Evolutionary conservation across 768 basidiomycete species (phyloP).

Genomic region (Lactarius vividus): DNA sequence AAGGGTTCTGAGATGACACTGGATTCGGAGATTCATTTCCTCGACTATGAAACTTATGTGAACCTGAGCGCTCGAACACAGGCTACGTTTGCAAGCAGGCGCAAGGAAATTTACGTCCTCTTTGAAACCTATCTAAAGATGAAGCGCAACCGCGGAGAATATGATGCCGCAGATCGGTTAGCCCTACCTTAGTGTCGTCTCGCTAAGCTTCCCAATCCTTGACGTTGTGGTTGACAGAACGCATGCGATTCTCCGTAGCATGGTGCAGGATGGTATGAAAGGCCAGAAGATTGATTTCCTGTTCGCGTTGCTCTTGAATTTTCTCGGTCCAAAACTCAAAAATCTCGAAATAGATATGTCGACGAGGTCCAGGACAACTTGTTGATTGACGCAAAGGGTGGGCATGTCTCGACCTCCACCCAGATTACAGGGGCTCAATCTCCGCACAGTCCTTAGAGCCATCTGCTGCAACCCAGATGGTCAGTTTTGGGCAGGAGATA

Average conservation of each 20-base stretch:
- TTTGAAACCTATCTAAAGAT: conserved; percentile 51
- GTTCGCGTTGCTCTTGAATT: not conserved
- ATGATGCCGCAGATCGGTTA: conserved; percentile 64
- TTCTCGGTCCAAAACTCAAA: not conserved
- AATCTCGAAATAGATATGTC: conserved; percentile 49
- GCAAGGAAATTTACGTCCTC: conserved; percentile 48
- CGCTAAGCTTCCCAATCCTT: not conserved
- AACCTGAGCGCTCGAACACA: conserved; percentile 51
- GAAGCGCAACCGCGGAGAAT: conserved; percentile 44
- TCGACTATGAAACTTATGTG: conserved; percentile 20
- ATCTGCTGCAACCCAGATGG: conserved; percentile 63
- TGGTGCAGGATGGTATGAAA: conserved; percentile 12
- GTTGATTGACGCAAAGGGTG: conserved; percentile 60
- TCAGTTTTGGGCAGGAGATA: conserved; percentile 79
- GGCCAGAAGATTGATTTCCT: conserved; percentile 19
- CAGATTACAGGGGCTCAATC: not conserved
- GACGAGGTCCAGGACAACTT: conserved; percentile 70
- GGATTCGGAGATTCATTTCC: conserved; percentile 11
- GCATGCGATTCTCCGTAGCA: conserved; percentile 15
- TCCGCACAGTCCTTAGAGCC: conserved; percentile 50
- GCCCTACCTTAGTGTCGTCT: conserved; percentile 3
- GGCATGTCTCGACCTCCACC: conserved; percentile 22
- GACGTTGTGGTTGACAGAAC: conserved; percentile 7
- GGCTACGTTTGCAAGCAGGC: conserved; percentile 50
- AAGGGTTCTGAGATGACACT: conserved; percentile 61